Evolutionary conservation across 176 grass and related monocot genomes (phyloP), one percentile per base, ranked within the genome.

Genomic region (Zizania latifolia): DNA sequence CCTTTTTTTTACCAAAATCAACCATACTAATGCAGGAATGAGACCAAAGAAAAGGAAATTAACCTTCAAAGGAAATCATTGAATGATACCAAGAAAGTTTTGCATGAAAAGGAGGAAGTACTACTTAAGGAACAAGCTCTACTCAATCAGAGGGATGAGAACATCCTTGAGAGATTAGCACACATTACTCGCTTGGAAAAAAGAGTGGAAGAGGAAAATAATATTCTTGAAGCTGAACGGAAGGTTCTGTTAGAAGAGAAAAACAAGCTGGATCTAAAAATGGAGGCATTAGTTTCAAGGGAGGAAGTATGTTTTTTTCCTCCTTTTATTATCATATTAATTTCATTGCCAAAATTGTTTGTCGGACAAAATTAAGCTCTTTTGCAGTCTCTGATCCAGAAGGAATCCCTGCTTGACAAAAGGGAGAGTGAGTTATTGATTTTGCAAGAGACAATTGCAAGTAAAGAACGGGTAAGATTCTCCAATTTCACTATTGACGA

Each of bases 401-500:
- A 81, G 63, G 91, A 99, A 84, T 62, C 89, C 2, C 10, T 84
- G 62, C 86, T 99, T 75, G 89, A 94, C 38, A 99, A 83, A 76
- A 84, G 70, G 54, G 95, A 99, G 72, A 63, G 80, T 35, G 91
- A 94, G 48, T 50, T 99, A 31, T 84, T 94, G 48, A 72, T 94
- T 82, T 88, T 99, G 43, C 92, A 90, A 85, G 89, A 94, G 73
- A 92, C 79, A 2, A 90, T 94, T 67, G 82, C 78, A 53, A 86
- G 87, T 72, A 92, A 94, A 80, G 89, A 92, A 86, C 82, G 82
- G 65, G 89, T 94, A 84, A 37, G 62, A 10, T 57, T 70, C 50
- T 86, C 58, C 22, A 55, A 36, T 33, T 53, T 61, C 26, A 45
- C 17, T 59, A 54, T 48, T 41, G 51, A 66, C 70, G 30, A 71